Evolutionary conservation across 768 basidiomycete species (phyloP).

Genomic region (Russula lepida): DNA sequence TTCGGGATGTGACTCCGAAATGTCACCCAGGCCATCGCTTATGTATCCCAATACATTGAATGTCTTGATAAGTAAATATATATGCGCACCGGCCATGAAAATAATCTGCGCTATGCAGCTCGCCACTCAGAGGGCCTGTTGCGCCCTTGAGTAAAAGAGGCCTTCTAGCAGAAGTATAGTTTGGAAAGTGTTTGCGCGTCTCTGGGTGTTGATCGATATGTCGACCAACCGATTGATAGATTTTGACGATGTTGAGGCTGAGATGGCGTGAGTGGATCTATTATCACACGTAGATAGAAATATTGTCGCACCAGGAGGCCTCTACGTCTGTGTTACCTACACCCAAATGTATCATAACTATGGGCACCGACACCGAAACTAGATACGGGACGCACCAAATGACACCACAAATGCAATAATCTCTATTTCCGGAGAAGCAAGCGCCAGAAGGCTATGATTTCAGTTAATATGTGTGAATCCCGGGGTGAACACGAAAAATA

Average conservation of each 20-base stretch:
- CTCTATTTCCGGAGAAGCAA: constrained; percentile 77
- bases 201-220: constrained; percentile 51
- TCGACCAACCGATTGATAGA: constrained; percentile 57
- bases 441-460: constrained; percentile 52
- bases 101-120: constrained; percentile 66
- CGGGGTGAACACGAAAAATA: constrained; percentile 22
- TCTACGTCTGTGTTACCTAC: constrained; percentile 66
- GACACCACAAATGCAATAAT: constrained; percentile 69
- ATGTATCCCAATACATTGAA: background rate
- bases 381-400: constrained; percentile 46
- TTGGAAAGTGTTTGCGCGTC: constrained; percentile 49
- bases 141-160: constrained; percentile 61
- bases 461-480: background rate
- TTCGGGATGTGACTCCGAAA: constrained; percentile 58
- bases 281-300: background rate
- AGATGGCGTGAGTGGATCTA: background rate
- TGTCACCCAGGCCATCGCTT: constrained; percentile 64
- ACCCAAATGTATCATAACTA: background rate
- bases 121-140: constrained; percentile 59
- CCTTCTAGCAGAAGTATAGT: constrained; percentile 42
- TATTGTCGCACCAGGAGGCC: constrained; percentile 46
- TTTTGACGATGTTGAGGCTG: constrained; percentile 68
- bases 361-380: background rate
- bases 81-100: constrained; percentile 67
- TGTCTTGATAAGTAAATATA: background rate